Conservation (phyloP, 805 yeast species). For the Zygosaccharomyces siamensis region DNA sequence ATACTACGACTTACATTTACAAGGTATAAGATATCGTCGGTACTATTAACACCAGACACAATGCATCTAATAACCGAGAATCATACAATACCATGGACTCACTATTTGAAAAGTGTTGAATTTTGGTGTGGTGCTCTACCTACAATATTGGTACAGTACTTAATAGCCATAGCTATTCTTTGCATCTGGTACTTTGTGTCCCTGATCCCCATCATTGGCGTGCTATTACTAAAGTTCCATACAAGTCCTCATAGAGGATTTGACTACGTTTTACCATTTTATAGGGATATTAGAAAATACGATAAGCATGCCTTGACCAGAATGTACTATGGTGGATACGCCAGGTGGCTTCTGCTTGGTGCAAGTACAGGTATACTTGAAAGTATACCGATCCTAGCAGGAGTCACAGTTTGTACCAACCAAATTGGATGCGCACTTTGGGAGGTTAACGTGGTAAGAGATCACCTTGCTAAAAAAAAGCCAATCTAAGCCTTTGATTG, state of each 20-base stretch:
- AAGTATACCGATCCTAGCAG: conserved; percentile 10
- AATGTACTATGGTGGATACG: conserved; percentile 9
- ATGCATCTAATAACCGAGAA: conserved; percentile 2
- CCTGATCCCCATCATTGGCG: conserved; percentile 8
- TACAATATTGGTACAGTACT: background rate
- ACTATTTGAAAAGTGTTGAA: background rate
- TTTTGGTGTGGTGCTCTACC: conserved; percentile 3
- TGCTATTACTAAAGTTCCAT: conserved; percentile 6
- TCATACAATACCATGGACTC: background rate
- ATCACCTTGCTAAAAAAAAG: background rate
- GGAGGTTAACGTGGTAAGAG: conserved; percentile 6
- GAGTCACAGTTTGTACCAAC: conserved; percentile 12
- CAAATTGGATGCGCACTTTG: conserved; percentile 15
- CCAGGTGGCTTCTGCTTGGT: conserved; percentile 12
- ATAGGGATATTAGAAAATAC: conserved; percentile 4
- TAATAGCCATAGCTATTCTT: background rate
- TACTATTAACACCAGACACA: conserved; percentile 1
- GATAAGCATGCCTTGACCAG: conserved; percentile 1
- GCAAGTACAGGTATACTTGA: conserved; percentile 11
- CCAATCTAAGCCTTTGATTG: background rate
- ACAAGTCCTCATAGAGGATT: conserved; percentile 13
- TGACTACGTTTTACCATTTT: conserved; percentile 11
- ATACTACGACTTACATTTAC: conserved; percentile 1
- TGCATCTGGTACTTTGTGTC: conserved; percentile 10
- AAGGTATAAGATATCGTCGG: conserved; percentile 4